phyloP scores from a whole-genome alignment of 2,329 filamentous ascomycete genomes.

The Alternaria consortialis region DNA sequence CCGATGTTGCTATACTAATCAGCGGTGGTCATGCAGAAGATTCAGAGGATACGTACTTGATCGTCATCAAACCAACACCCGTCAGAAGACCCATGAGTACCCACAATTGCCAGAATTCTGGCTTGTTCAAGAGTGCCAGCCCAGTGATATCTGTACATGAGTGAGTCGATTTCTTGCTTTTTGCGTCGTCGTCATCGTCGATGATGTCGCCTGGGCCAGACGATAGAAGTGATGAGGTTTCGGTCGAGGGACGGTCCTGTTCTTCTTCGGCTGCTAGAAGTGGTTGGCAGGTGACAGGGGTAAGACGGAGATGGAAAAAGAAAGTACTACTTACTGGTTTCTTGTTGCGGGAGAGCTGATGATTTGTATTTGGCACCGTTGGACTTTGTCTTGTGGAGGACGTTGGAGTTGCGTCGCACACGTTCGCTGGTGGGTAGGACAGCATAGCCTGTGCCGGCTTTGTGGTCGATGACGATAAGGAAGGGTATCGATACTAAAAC shows the following conservation, averaged over 20 bases:
- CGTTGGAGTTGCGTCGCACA: slow-evolving; percentile 55
- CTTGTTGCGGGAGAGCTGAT: slow-evolving; percentile 53
- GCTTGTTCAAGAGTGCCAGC: slow-evolving; percentile 71
- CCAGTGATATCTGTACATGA: slow-evolving; percentile 92
- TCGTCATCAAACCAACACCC: slow-evolving; percentile 96
- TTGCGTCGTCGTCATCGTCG: slow-evolving; percentile 54
- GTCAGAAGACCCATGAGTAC: slow-evolving; percentile 87
- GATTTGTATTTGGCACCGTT: slow-evolving; percentile 55
- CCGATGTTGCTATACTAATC: slow-evolving; percentile 80
- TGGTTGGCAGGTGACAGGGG: slow-evolving; percentile 46
- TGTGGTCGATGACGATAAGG: slow-evolving; percentile 75
- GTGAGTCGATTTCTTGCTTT: slow-evolving; percentile 73
- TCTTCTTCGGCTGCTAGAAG: slow-evolving; percentile 47
- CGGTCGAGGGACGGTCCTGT: slow-evolving; percentile 64
- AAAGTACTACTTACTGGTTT: slow-evolving; percentile 69
- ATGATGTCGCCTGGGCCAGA: slow-evolving; percentile 68
- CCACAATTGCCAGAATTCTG: slow-evolving; percentile 93
- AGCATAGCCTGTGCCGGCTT: slow-evolving; percentile 65
- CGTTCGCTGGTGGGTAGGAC: slow-evolving; percentile 62
- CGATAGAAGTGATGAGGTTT: slow-evolving; percentile 79
- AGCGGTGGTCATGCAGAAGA: slow-evolving; percentile 26
- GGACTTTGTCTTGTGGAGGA: slow-evolving; percentile 59
- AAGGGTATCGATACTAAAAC: slow-evolving; percentile 85
- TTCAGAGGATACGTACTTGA: slow-evolving; percentile 75
- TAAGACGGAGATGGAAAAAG: slow-evolving; percentile 16